Percentiles rank a stretch among this genome's conserved stretches.
phyloP scores from a whole-genome alignment of 1,284 basidiomycete genomes.

The Cryptococcus sp. region DNA sequence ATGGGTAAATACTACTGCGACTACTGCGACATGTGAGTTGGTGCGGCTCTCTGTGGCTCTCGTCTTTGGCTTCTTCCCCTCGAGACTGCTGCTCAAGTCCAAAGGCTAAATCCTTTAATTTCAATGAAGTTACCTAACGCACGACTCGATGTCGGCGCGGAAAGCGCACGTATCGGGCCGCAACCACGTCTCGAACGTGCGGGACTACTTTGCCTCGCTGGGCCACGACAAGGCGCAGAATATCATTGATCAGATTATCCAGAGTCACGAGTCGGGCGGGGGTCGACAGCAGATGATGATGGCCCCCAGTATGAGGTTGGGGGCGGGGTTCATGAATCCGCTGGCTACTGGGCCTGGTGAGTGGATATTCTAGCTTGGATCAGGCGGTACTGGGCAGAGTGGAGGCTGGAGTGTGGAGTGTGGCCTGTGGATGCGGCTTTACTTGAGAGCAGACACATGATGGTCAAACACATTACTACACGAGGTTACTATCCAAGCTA shows the following conservation, averaged over 20 bases:
- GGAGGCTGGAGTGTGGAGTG: too few relatives aligned
- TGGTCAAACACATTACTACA: background rate
- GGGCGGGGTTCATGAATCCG: constrained; percentile 48
- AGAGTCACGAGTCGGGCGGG: constrained; percentile 72
- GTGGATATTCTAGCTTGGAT: constrained; percentile 9
- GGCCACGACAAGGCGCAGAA: constrained; percentile 95
- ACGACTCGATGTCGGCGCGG: constrained; percentile 63
- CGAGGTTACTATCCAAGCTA: background rate
- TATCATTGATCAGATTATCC: constrained; percentile 94
- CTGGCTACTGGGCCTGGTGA: constrained; percentile 27
- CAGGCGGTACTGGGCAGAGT: too few relatives aligned
- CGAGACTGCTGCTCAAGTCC: background rate
- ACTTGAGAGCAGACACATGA: too few relatives aligned
- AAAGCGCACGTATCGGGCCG: constrained; percentile 97
- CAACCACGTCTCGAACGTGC: constrained; percentile 93
- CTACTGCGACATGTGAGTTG: constrained; percentile 26
- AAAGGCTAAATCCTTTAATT: background rate
- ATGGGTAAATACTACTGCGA: constrained; percentile 33
- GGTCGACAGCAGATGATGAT: constrained; percentile 58
- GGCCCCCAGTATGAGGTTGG: constrained; percentile 65
- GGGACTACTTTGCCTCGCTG: constrained; percentile 94
- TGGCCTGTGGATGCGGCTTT: too few relatives aligned
- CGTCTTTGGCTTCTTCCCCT: background rate
- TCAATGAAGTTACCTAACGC: constrained; percentile 29
- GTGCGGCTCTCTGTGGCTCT: background rate